These are phyloP conservation scores for Trichoderma asperelloides DNA, from an alignment of 495 filamentous ascomycete species.

Conservation along the genomic window DNA sequence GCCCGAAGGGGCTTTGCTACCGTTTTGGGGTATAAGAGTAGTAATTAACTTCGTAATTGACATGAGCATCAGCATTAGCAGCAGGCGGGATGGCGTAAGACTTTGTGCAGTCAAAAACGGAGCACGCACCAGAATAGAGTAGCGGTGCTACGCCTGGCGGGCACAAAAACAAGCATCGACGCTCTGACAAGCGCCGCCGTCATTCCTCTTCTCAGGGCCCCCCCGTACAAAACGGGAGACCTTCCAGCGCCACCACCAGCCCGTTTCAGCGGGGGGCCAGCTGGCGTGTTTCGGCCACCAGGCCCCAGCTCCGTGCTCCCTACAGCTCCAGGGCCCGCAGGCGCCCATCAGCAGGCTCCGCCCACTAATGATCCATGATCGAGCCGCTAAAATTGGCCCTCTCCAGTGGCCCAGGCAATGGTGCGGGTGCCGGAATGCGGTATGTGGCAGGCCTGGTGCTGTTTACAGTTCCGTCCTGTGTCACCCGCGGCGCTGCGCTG, in stretches of 20 bases:
- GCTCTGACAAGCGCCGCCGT: background rate
- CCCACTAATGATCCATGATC: background rate
- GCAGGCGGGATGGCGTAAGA: background rate
- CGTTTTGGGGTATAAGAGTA: background rate
- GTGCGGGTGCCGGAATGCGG: background rate
- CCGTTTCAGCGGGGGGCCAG: conserved; percentile 6
- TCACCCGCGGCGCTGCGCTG: background rate
- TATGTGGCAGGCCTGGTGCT: background rate
- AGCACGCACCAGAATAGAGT: too few species aligned
- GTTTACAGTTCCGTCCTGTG: background rate
- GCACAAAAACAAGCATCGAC: background rate
- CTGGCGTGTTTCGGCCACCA: conserved; percentile 3
- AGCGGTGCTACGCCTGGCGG: background rate
- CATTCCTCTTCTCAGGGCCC: background rate
- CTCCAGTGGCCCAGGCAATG: background rate
- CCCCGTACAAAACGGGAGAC: conserved; percentile 1
- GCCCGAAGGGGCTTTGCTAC: background rate
- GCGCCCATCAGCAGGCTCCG: conserved; percentile 5
- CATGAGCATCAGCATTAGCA: background rate
- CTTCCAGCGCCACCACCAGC: background rate
- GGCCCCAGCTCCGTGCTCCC: background rate
- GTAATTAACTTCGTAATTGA: background rate
- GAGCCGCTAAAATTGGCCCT: conserved; percentile 3
- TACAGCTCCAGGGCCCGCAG: background rate
- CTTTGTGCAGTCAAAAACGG: background rate